Evolutionary conservation across 2,329 filamentous ascomycete species (phyloP).

Genomic region (Trichoderma polysporum): DNA sequence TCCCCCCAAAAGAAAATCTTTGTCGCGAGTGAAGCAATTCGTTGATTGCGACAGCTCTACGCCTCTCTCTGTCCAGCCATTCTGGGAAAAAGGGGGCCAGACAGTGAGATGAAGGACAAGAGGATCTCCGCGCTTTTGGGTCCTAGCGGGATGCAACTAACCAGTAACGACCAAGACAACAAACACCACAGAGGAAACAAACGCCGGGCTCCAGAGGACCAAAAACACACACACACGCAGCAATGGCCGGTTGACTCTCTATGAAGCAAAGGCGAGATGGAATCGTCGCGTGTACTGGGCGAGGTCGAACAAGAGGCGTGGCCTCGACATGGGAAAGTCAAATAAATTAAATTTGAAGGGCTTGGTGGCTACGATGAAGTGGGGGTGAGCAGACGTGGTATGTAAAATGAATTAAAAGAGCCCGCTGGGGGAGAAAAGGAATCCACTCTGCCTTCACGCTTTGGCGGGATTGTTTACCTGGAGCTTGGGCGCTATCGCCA

Average conservation of each 20-base stretch:
- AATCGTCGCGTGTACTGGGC: constrained; percentile 5
- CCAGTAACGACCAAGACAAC: constrained; percentile 5
- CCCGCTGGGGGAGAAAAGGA: background rate
- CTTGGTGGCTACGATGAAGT: background rate
- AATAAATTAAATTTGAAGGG: constrained; percentile 1
- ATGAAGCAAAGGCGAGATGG: background rate
- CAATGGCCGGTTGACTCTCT: background rate
- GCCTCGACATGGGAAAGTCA: constrained; percentile 12
- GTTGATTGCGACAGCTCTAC: background rate
- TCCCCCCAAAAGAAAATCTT: background rate
- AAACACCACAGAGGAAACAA: constrained; percentile 26
- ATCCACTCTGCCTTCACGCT: background rate
- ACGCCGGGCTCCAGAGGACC: constrained; percentile 30
- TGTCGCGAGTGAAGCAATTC: background rate
- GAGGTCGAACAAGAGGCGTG: constrained; percentile 9
- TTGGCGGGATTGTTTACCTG: constrained; percentile 16
- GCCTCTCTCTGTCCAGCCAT: constrained; percentile 1
- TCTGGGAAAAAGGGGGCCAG: background rate
- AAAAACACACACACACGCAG: constrained; percentile 1
- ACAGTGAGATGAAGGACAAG: constrained; percentile 1
- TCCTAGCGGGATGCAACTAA: constrained; percentile 15
- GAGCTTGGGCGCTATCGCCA: background rate
- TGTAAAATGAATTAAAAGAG: background rate
- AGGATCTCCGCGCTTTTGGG: background rate
- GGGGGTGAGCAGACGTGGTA: background rate